Base-by-base conservation (phyloP, 2,329 filamentous ascomycete genomes). In the Colletotrichum sp. region DNA sequence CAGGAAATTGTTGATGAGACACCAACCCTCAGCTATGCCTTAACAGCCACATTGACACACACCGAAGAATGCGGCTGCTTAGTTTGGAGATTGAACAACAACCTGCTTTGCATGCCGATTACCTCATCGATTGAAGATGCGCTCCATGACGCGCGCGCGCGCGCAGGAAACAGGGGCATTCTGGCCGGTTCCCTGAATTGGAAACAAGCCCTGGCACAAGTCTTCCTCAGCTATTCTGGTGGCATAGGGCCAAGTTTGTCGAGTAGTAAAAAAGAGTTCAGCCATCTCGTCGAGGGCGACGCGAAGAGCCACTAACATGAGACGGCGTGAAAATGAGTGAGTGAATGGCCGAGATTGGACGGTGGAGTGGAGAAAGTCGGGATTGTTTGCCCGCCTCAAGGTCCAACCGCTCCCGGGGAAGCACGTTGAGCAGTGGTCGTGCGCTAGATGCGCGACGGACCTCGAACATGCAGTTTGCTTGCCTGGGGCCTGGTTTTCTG, bases 391-490 rank as follows among this genome's bases (percentile, higher is more conserved):
- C 70, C 64, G 73, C 70, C 64, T 28, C 73, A 75, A 32, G 73
- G 73, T 65, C 70, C 63, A 52, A 71, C 70, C 44, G 70, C 44
- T 59, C 15, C 64, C 73, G 65, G 73, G 73, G 73, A 75, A 68
- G 73, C 70, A 73, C 44, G 34, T 61, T 39, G 59, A 63, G 36
- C 27, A 32, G 36, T 32, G 32, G 64, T 36, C 63, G 55, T 57
- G 59, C 67, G 25, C 59, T 71, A 74, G 48, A 25, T 19, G 44
- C 8, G n/a, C 32, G 19, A 48, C 57, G 59, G 64, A 30, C 30
- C 36, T 28, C 28, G 28, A 48, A 48, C 25, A 6, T 73, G 59
- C 48, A 59, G 12, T 28, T 39, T 16, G 22, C 15, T 25, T 32
- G 55, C 28, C 39, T 39, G 32, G 15, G 48, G 19, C 8, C 16